phyloP scores from a whole-genome alignment of 208 protist species.

The Trypanosoma theileri region DNA sequence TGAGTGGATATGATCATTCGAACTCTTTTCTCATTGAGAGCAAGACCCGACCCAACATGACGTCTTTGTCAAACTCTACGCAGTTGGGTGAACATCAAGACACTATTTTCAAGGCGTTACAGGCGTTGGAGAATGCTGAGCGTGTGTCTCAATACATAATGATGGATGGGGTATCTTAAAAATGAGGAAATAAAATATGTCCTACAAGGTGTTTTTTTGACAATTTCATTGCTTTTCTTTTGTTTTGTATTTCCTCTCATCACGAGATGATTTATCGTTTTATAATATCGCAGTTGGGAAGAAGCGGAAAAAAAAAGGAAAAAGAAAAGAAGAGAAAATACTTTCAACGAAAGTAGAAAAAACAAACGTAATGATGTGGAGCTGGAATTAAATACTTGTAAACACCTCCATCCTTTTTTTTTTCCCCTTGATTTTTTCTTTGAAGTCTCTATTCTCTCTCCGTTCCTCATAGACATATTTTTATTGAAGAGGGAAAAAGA shows the following conservation, averaged over 20 bases:
- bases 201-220: too few species aligned
- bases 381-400: conserved; percentile 18
- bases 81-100: conserved; percentile 3
- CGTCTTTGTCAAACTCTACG: too few species aligned
- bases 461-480: background rate
- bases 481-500: background rate
- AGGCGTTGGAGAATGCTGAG: conserved; percentile 25
- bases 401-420: conserved; percentile 3
- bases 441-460: background rate
- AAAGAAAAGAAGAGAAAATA: too few species aligned
- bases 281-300: too few species aligned
- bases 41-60: too few species aligned
- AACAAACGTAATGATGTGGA: too few species aligned
- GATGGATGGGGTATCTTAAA: conserved; percentile 9
- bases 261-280: too few species aligned
- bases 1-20: background rate
- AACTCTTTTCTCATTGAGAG: background rate
- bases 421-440: conserved; percentile 15
- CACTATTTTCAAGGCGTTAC: conserved; percentile 14
- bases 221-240: conserved; percentile 21
- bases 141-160: conserved; percentile 29
- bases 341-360: too few species aligned
- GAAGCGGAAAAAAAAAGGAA: too few species aligned
- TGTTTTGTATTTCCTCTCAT: conserved; percentile 23
- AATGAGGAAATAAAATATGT: conserved; percentile 2